A percentile compares a stretch with the other conserved stretches of the same genome.
These are phyloP conservation scores for Phytophthora kernoviae DNA, from an alignment of 352 stramenopile species.

Conservation along the genomic window DNA sequence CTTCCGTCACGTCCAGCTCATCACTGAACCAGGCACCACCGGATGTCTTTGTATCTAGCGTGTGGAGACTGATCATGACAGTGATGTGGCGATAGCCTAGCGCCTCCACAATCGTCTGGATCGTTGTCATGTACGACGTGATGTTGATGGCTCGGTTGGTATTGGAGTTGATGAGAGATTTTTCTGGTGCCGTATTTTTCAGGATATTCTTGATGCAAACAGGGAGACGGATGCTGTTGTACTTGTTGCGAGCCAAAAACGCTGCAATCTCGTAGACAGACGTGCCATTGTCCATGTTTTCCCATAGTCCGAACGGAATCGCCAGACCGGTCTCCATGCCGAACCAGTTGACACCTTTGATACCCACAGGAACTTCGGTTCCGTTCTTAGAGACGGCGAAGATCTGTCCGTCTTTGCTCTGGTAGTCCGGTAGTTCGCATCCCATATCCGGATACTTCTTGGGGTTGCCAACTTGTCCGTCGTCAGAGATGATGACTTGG, in stretches of 20 bases:
- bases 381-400: slow-evolving; percentile 53
- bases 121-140: slow-evolving; percentile 58
- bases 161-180: slow-evolving; percentile 58
- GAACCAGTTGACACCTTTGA: slow-evolving; percentile 81
- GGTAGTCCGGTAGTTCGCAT: slow-evolving; percentile 63
- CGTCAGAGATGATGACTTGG: slow-evolving; percentile 47
- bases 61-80: slow-evolving; percentile 76
- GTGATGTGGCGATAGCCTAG: slow-evolving; percentile 63
- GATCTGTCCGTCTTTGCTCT: slow-evolving; percentile 62
- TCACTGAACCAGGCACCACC: slow-evolving; percentile 67
- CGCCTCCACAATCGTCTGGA: slow-evolving; percentile 59
- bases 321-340: slow-evolving; percentile 67
- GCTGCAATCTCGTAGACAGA: slow-evolving; percentile 64
- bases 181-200: slow-evolving; percentile 44
- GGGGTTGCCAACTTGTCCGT: slow-evolving; percentile 60
- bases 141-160: slow-evolving; percentile 73
- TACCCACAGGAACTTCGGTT: slow-evolving; percentile 52
- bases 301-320: slow-evolving; percentile 72
- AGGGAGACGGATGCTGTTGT: slow-evolving; percentile 63
- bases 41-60: slow-evolving; percentile 44
- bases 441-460: slow-evolving; percentile 53
- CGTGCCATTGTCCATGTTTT: slow-evolving; percentile 70
- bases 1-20: slow-evolving; percentile 48
- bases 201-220: slow-evolving; percentile 69
- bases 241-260: slow-evolving; percentile 72